Evolutionary conservation across 2,329 filamentous ascomycete genomes (phyloP).

Genomic region (Zymoseptoria crescenta): DNA sequence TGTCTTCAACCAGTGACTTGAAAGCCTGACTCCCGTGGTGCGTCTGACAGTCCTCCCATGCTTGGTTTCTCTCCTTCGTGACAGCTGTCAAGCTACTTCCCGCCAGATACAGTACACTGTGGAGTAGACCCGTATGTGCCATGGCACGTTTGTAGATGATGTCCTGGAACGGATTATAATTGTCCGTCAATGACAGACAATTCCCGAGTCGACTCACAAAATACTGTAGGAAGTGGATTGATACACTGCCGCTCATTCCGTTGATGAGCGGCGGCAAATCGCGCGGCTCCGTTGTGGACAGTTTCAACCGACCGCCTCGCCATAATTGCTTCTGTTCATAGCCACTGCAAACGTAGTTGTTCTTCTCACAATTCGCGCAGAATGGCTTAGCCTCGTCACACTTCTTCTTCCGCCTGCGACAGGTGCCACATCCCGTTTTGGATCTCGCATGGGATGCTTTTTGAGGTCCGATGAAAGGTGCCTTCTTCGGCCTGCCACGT

Average conservation of each 20-base stretch:
- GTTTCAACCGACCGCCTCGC: constrained; percentile 61
- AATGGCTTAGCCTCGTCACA: constrained; percentile 45
- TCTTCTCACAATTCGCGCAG: constrained; percentile 83
- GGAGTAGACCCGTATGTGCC: constrained; percentile 75
- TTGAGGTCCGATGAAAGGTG: constrained; percentile 54
- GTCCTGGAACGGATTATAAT: constrained; percentile 77
- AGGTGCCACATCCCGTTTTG: constrained; percentile 53
- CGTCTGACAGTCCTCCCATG: constrained; percentile 47
- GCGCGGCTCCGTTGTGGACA: constrained; percentile 19
- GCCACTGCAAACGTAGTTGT: constrained; percentile 82
- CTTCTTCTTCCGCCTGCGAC: constrained; percentile 54
- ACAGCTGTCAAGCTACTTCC: constrained; percentile 61
- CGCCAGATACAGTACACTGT: constrained; percentile 76
- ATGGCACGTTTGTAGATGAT: constrained; percentile 76
- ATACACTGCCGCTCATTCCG: constrained; percentile 69
- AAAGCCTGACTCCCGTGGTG: constrained; percentile 45
- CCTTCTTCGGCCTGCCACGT: constrained; percentile 75
- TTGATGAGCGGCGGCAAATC: constrained; percentile 57
- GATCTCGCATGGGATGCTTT: constrained; percentile 69
- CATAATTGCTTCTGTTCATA: constrained; percentile 81
- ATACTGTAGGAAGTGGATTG: constrained; percentile 73
- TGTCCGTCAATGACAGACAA: constrained; percentile 71
- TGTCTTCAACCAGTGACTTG: constrained; percentile 15
- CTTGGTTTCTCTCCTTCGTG: constrained; percentile 16
- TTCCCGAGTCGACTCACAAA: constrained; percentile 73